These are phyloP conservation scores for Paraglomus occultum DNA, from an alignment of 192 early-diverging fungal species.

Conservation along the genomic window DNA sequence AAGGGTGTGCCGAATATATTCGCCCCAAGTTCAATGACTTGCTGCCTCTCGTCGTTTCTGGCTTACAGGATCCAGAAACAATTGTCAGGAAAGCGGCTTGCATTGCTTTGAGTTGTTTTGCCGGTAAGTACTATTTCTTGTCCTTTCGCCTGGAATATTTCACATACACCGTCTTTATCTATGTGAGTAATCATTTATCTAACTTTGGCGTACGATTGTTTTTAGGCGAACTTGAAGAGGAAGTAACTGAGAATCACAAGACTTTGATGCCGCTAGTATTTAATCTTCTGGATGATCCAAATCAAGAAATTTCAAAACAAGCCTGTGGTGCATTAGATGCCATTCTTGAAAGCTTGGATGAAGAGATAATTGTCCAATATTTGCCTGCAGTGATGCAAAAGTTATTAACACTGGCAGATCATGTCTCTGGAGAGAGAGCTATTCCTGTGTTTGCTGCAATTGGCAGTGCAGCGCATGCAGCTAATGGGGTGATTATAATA, in stretches of 20 bases:
- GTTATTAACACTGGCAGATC: conserved; percentile 71
- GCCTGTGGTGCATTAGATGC: conserved; percentile 84
- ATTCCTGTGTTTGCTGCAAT: conserved; percentile 80
- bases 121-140: conserved; percentile 44
- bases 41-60: conserved; percentile 68
- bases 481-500: conserved; percentile 52
- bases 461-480: conserved; percentile 88
- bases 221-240: conserved; percentile 74
- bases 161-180: not conserved
- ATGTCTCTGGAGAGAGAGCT: conserved; percentile 65
- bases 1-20: conserved; percentile 86
- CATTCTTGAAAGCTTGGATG: conserved; percentile 83
- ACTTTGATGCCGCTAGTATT: conserved; percentile 84
- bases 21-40: conserved; percentile 76
- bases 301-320: conserved; percentile 70
- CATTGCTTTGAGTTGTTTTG: conserved; percentile 78
- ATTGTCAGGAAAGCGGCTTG: conserved; percentile 84
- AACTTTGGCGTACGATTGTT: not conserved
- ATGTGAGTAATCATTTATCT: conserved; percentile 10
- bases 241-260: conserved; percentile 78
- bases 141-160: not conserved
- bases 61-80: conserved; percentile 77
- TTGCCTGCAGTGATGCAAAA: conserved; percentile 81
- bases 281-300: conserved; percentile 74
- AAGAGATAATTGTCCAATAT: conserved; percentile 71